Conservation (phyloP, 768 basidiomycete genomes). For the Suillus americanus region DNA sequence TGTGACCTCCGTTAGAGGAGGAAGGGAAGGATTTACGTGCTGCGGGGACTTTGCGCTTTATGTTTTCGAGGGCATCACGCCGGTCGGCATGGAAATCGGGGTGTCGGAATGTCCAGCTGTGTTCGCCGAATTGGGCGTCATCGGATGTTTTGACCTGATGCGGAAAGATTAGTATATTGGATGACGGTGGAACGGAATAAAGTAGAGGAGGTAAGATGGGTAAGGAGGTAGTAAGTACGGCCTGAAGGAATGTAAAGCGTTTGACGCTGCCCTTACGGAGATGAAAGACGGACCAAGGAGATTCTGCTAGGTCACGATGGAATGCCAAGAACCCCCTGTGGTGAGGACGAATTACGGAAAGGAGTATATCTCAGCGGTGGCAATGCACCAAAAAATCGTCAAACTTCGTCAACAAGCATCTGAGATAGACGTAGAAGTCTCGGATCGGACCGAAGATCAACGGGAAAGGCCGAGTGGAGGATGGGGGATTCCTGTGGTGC, state of each 20-base stretch:
- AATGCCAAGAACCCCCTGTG: not conserved
- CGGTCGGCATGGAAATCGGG: conserved; percentile 53
- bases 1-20: conserved; percentile 17
- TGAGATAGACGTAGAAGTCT: not conserved
- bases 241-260: too few relatives aligned
- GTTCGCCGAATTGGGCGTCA: conserved; percentile 68
- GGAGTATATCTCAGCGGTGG: not conserved
- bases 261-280: not conserved
- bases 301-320: not conserved
- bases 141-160: conserved; percentile 78
- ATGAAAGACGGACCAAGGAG: not conserved
- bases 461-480: not conserved
- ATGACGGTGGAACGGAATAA: not conserved
- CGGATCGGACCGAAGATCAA: conserved; percentile 1
- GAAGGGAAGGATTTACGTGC: conserved; percentile 31
- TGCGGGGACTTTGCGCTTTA: conserved; percentile 57
- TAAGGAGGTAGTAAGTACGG: not conserved
- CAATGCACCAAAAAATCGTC: too few relatives aligned
- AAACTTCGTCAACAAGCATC: not conserved
- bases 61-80: conserved; percentile 59
- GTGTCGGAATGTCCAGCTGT: conserved; percentile 55
- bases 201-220: not conserved
- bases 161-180: not conserved
- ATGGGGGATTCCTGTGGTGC: not conserved
- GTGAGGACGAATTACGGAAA: not conserved